Percentiles rank a stretch among this genome's conserved stretches.
Evolutionary conservation across 2,329 filamentous ascomycete species (phyloP).

Genomic region (Penicillium nordicum): DNA sequence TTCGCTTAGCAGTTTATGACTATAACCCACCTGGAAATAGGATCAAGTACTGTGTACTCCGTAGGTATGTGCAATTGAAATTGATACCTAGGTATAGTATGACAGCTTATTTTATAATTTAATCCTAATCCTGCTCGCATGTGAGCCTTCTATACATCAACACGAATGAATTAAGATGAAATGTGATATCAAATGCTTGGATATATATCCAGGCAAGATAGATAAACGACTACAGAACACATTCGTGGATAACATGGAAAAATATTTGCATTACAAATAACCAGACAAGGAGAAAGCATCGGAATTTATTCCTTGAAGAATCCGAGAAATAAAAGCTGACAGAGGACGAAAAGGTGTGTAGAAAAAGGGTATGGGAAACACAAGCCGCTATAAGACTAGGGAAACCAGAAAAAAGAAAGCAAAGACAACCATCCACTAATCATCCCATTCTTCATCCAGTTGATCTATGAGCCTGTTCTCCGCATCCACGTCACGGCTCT

Average conservation of each 20-base stretch:
- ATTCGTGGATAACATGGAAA: neutral
- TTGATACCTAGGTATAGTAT: neutral
- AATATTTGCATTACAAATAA: neutral
- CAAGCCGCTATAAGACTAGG: neutral
- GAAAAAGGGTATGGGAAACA: neutral
- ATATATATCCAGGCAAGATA: neutral
- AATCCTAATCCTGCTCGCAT: neutral
- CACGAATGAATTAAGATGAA: neutral
- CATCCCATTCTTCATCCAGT: slow-evolving; percentile 95
- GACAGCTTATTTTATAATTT: too few species aligned
- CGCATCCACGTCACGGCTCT: slow-evolving; percentile 59
- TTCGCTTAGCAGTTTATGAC: neutral
- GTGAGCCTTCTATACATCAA: neutral
- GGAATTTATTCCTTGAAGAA: neutral
- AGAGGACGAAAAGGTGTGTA: neutral
- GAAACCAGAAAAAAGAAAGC: neutral
- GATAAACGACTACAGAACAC: neutral
- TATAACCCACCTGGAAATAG: neutral
- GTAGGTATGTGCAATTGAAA: neutral
- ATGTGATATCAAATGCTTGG: neutral
- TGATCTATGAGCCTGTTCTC: slow-evolving; percentile 95
- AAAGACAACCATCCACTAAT: slow-evolving; percentile 39
- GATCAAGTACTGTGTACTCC: neutral
- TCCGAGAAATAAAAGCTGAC: neutral
- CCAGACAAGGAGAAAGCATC: neutral